A percentile compares a stretch with the other conserved stretches of the same genome.
Evolutionary conservation across 1,284 basidiomycete species (phyloP).

Genomic region (Ustilago sp.): DNA sequence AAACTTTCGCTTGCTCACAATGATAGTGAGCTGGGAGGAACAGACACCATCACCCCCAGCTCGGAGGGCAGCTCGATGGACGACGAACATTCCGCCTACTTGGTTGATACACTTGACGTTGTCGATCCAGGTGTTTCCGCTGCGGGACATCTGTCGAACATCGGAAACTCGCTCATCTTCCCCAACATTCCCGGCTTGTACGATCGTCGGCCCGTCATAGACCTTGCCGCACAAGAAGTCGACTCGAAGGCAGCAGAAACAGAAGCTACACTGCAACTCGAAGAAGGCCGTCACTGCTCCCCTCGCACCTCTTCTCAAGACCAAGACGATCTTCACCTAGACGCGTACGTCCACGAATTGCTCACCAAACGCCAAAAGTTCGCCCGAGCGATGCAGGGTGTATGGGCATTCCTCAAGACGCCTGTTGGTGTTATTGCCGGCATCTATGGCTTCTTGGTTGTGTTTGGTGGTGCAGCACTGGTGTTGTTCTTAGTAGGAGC

Average conservation of each 20-base stretch:
- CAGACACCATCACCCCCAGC: not conserved
- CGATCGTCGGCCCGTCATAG: slow-evolving; percentile 77
- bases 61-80: slow-evolving; percentile 12
- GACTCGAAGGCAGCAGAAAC: slow-evolving; percentile 17
- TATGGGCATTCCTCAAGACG: slow-evolving; percentile 87
- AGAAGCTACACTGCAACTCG: slow-evolving; percentile 34
- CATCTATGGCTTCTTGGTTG: slow-evolving; percentile 78
- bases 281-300: slow-evolving; percentile 24
- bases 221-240: slow-evolving; percentile 69
- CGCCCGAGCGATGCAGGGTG: slow-evolving; percentile 76
- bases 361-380: slow-evolving; percentile 66
- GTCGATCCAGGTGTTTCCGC: slow-evolving; percentile 81
- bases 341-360: slow-evolving; percentile 45
- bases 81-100: slow-evolving; percentile 42
- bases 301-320: slow-evolving; percentile 1
- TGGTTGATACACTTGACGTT: slow-evolving; percentile 74
- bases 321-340: slow-evolving; percentile 43
- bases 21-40: not conserved
- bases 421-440: slow-evolving; percentile 77
- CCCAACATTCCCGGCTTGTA: slow-evolving; percentile 74
- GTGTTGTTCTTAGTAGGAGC: slow-evolving; percentile 47
- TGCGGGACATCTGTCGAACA: slow-evolving; percentile 78
- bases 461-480: slow-evolving; percentile 51
- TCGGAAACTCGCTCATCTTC: slow-evolving; percentile 80
- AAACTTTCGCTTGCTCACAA: not conserved